Evolutionary conservation across 2,329 filamentous ascomycete species (phyloP), one percentile per base, ranked within the genome.

Genomic region (Colletotrichum nymphaeae): DNA sequence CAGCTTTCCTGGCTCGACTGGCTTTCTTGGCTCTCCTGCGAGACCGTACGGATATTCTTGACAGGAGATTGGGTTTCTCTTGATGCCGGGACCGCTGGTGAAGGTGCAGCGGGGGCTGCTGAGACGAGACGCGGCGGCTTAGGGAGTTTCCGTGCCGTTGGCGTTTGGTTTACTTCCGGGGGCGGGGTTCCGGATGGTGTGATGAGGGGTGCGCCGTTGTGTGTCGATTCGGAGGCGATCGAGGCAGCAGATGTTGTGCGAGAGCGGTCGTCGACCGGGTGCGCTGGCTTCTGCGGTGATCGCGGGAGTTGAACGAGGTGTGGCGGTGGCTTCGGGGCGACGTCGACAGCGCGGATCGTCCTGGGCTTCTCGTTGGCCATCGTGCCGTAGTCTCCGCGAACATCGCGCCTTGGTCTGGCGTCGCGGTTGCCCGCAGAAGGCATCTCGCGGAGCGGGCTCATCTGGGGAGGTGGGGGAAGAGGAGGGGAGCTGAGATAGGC

Each of bases 381-480:
- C 1, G 86, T 84, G 0, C 83, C 82, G 74, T 86, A 87, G 14
- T 86, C 83, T 7, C 83, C 83, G 2, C 80, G 80, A 67, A 84
- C 82, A 56, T 83, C 76, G 5, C 74, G 70, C 22, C 59, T 60
- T 1, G 57, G 42, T 19, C 67, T 60, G 1, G 53, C 55, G 19
- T 75, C 77, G 75, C 83, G 75, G 76, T 91, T 91, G 3, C 86
- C 88, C 2, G 74, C 74, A 8, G 74, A 67, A 5, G 69, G 24
- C 26, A 63, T 67, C 46, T 89, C 86, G 62, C 86, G 86, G 0
- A 92, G 82, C 1, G 90, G 89, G 60, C 84, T 88, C 60, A 88
- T 75, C 60, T 85, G 86, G 19, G 84, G 87, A 1, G 85, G 85
- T 46, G 84, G 80, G 0, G 87, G 86, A 2, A 88, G 79, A 2